These are phyloP conservation scores for Alternaria arbusti DNA, from an alignment of 2,329 filamentous ascomycete species.

Conservation along the genomic window DNA sequence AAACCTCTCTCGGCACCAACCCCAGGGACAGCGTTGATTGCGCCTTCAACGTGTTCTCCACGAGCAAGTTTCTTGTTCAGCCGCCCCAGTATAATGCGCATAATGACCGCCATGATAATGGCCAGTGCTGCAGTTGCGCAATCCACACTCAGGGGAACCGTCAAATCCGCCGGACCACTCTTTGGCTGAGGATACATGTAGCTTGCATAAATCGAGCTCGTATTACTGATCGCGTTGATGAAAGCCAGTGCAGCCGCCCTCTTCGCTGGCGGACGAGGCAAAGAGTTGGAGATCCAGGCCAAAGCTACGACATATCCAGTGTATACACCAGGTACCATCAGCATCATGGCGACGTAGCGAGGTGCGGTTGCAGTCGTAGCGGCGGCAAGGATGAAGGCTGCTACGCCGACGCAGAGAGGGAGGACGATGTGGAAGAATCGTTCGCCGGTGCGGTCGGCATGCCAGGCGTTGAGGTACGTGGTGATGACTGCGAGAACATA, in stretches of 20 bases:
- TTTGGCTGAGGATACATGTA: slow-evolving; percentile 68
- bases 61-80: slow-evolving; percentile 74
- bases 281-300: slow-evolving; percentile 77
- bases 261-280: slow-evolving; percentile 78
- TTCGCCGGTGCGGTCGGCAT: slow-evolving; percentile 74
- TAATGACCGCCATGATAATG: slow-evolving; percentile 66
- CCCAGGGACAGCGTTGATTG: slow-evolving; percentile 62
- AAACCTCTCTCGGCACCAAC: slow-evolving; percentile 67
- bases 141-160: slow-evolving; percentile 71
- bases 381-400: slow-evolving; percentile 71
- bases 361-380: slow-evolving; percentile 66
- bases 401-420: slow-evolving; percentile 67
- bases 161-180: slow-evolving; percentile 43
- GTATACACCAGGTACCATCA: slow-evolving; percentile 70
- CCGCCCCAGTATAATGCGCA: slow-evolving; percentile 68
- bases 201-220: slow-evolving; percentile 71
- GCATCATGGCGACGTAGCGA: slow-evolving; percentile 73
- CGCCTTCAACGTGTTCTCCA: slow-evolving; percentile 62
- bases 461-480: slow-evolving; percentile 70
- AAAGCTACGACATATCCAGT: slow-evolving; percentile 67
- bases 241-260: slow-evolving; percentile 74
- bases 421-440: slow-evolving; percentile 71
- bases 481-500: slow-evolving; percentile 63
- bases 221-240: slow-evolving; percentile 76
- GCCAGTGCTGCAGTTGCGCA: slow-evolving; percentile 69